Base-by-base conservation (phyloP, 257 asterid genomes). In the Solanum appendiculatum region DNA sequence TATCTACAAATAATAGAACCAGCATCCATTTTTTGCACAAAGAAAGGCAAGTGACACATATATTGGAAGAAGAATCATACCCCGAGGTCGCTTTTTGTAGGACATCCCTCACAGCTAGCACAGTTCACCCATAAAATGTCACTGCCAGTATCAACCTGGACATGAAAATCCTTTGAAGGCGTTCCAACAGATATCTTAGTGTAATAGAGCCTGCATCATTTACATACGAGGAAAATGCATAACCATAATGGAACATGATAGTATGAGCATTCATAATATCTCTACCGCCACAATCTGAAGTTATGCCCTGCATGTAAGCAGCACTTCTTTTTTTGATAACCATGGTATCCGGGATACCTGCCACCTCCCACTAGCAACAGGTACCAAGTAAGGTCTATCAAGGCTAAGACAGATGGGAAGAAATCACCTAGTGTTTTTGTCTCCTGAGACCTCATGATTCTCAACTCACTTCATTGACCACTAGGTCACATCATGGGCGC, bases 131-230 rank as follows among this genome's bases (percentile, higher is more conserved):
- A 92, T 64, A 92, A 87, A 33, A 93, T 91, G 89, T 94, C 95
- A 86, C 97, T 94, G 85, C 97, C 97, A 10, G 97, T 94, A 88
- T 94, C 97, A 21, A 94, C 90, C 92, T 94, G 97, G 85, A 94
- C 93, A 64, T 92, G 93, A 88, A 88, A 94, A 87, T 94, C 92
- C 29, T 85, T 85, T 11, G 97, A 89, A 83, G 97, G 97, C 42
- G 85, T 90, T 40, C 95, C 97, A 8, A 93, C 91, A 48, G 93
- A 88, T 42, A 94, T 83, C 87, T 88, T 93, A 74, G 97, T 94
- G 73, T 90, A 94, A 88, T 92, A 94, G 69, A 94, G 93, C 90
- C 97, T 92, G 93, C 90, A 86, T 33, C 42, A 80, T 78, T 78
- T 27, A 18, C 13, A 88, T 46, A 48, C 40, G 4, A 46, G 40